Conservation (phyloP, 2,329 filamentous ascomycete species). For the Cryphonectria carpinicola region DNA sequence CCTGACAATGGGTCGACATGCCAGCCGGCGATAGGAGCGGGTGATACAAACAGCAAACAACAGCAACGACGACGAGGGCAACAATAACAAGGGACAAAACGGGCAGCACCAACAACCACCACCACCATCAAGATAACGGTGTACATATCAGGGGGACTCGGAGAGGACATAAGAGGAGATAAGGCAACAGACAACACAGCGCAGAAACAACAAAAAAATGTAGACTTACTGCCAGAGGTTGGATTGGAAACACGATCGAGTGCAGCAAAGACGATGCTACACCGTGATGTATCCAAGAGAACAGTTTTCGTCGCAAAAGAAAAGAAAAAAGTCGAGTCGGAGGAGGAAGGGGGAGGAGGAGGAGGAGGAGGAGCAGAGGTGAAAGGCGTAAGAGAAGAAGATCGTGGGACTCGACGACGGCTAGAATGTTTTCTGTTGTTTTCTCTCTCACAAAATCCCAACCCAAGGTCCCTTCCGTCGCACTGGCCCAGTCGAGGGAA, state of each 20-base stretch:
- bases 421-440: slow-evolving; percentile 10
- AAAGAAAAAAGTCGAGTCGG: no score
- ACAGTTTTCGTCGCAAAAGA: background rate
- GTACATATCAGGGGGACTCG: background rate
- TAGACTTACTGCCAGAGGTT: slow-evolving; percentile 22
- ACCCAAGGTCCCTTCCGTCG: slow-evolving; percentile 6
- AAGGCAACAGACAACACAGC: slow-evolving; percentile 18
- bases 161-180: slow-evolving; percentile 1
- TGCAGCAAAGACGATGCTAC: background rate
- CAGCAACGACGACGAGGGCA: background rate
- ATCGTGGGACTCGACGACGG: background rate
- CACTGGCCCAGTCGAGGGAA: slow-evolving; percentile 17
- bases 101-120: background rate
- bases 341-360: background rate
- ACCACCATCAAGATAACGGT: background rate
- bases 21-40: background rate
- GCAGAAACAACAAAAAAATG: slow-evolving; percentile 11
- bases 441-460: slow-evolving; percentile 4
- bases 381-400: background rate
- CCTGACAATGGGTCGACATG: background rate
- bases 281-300: slow-evolving; percentile 3
- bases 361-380: background rate
- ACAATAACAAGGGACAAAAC: background rate
- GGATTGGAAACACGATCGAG: background rate
- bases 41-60: background rate